Percentiles rank a stretch among this genome's conserved stretches.
Evolutionary conservation across 176 grass and related monocot species (phyloP).

Genomic region (sorghum (Sorghum bicolor)): Sorghum_bicolor_NCBIv3 NC_012870.2:19763001-19763500

Average conservation of each 20-base stretch:
- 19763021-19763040: constrained; percentile 46
- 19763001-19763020: constrained; percentile 33
- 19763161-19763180: constrained; percentile 45
- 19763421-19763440: constrained; percentile 52
- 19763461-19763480: constrained; percentile 85
- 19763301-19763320: constrained; percentile 48
- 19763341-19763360: constrained; percentile 45
- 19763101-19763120: constrained; percentile 27
- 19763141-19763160: constrained; percentile 26
- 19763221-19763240: constrained; percentile 71
- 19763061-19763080: constrained; percentile 71
- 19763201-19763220: constrained; percentile 64
- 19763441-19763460: constrained; percentile 82
- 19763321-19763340: constrained; percentile 51
- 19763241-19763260: constrained; percentile 27
- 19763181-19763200: constrained; percentile 84
- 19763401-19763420: constrained; percentile 51
- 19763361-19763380: constrained; percentile 55
- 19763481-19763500: constrained; percentile 71
- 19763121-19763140: constrained; percentile 43
- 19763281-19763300: constrained; percentile 47
- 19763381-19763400: constrained; percentile 58
- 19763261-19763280: constrained; percentile 27
- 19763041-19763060: constrained; percentile 56
- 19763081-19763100: constrained; percentile 62